Conservation (phyloP, 495 filamentous ascomycete genomes). For the Podospora pseudoanserina region DNA sequence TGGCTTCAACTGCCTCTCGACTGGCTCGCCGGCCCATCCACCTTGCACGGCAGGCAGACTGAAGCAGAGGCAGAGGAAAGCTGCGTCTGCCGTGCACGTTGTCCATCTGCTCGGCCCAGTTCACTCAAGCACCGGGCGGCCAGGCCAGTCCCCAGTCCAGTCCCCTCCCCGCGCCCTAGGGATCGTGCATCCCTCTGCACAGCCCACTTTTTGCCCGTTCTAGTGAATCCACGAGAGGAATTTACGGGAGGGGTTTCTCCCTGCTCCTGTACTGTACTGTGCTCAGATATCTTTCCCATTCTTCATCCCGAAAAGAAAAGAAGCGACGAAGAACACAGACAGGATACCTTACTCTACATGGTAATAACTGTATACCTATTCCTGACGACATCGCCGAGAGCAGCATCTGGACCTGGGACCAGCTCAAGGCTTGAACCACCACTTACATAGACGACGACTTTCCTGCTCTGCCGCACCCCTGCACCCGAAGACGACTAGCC, state of each 20-base stretch:
- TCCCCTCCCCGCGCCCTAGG: not conserved
- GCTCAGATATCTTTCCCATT: too few species aligned
- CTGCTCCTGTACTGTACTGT: not conserved
- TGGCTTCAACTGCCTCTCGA: not conserved
- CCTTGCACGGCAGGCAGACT: not conserved
- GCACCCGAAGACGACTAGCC: constrained; percentile 21
- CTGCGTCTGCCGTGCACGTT: not conserved
- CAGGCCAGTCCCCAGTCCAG: not conserved
- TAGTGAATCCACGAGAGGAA: not conserved
- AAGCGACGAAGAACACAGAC: too few species aligned
- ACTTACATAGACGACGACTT: constrained; percentile 18
- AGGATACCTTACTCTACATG: too few species aligned
- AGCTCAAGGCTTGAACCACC: constrained; percentile 9
- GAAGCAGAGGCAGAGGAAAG: not conserved
- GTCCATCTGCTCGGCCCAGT: not conserved
- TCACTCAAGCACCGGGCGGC: not conserved
- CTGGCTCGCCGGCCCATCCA: constrained; percentile 1
- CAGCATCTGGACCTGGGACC: constrained; percentile 5
- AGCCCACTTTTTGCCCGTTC: constrained; percentile 1
- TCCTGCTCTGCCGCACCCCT: constrained; percentile 21
- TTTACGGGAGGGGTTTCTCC: not conserved
- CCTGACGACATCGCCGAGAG: constrained; percentile 32
- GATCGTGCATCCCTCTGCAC: not conserved
- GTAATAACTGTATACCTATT: constrained; percentile 3
- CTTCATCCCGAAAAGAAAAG: too few species aligned